Conservation (phyloP, 2,329 filamentous ascomycete species). For the Colletotrichum filicis region DNA sequence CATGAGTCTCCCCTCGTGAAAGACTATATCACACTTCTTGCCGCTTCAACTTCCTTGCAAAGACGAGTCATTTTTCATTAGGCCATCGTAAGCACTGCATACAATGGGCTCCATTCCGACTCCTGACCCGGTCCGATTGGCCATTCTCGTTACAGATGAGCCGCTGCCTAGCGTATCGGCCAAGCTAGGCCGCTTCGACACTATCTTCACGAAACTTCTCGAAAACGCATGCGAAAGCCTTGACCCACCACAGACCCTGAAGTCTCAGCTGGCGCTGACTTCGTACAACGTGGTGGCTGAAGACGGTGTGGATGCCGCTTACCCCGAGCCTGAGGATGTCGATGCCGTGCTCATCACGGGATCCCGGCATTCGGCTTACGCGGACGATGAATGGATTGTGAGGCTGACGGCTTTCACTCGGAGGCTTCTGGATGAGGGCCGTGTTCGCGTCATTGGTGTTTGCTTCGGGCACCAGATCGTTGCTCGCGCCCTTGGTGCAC, state of each 20-base stretch:
- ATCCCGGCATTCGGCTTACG: background rate
- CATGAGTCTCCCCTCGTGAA: background rate
- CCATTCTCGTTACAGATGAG: background rate
- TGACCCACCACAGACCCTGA: accelerated
- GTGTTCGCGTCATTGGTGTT: background rate
- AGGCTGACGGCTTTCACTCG: background rate
- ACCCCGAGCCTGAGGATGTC: background rate
- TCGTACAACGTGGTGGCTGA: background rate
- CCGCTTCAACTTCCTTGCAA: background rate
- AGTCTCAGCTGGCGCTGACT: background rate
- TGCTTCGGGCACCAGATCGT: background rate
- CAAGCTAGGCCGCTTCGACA: background rate
- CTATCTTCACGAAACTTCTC: background rate
- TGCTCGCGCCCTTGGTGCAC: background rate
- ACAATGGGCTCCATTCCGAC: background rate
- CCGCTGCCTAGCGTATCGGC: background rate
- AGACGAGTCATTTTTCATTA: background rate
- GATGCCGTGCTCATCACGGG: background rate
- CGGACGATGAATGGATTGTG: background rate
- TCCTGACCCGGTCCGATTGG: background rate
- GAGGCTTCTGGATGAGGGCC: background rate
- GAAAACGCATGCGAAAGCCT: background rate
- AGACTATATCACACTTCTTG: background rate
- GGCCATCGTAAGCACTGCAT: background rate
- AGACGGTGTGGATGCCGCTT: background rate